Evolutionary conservation across 495 filamentous ascomycete genomes (phyloP).

Genomic region (Tuber indicum): DNA sequence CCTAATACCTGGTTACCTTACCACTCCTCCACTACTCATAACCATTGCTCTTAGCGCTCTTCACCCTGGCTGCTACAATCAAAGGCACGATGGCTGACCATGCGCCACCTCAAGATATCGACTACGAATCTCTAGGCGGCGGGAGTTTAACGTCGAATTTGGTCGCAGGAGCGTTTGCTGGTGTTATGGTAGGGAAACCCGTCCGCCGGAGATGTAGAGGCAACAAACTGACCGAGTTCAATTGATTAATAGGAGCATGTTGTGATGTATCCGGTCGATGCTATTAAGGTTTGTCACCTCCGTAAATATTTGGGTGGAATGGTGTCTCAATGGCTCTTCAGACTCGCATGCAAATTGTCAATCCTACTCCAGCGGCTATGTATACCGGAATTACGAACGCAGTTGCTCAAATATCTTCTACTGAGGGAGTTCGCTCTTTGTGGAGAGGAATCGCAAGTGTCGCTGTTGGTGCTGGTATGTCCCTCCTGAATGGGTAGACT

Average conservation of each 20-base stretch:
- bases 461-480: constrained; percentile 83
- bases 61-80: not conserved
- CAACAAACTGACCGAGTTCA: constrained; percentile 21
- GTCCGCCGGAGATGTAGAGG: constrained; percentile 6
- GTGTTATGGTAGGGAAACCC: constrained; percentile 70
- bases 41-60: not conserved
- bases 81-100: constrained; percentile 42
- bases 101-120: constrained; percentile 43
- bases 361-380: constrained; percentile 73
- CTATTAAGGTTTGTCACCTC: constrained; percentile 72
- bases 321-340: constrained; percentile 44
- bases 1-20: not conserved
- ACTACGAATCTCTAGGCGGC: constrained; percentile 63
- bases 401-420: constrained; percentile 79
- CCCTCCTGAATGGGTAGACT: not conserved
- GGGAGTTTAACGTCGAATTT: constrained; percentile 72
- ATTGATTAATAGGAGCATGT: constrained; percentile 62
- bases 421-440: constrained; percentile 81
- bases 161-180: constrained; percentile 90
- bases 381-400: constrained; percentile 91
- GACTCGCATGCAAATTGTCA: constrained; percentile 97
- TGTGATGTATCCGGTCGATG: constrained; percentile 97
- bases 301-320: constrained; percentile 6
- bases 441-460: constrained; percentile 98
- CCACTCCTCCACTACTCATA: not conserved